phyloP scores from a whole-genome alignment of 2,329 filamentous ascomycete genomes.

The Aspergillus uvarum region DNA sequence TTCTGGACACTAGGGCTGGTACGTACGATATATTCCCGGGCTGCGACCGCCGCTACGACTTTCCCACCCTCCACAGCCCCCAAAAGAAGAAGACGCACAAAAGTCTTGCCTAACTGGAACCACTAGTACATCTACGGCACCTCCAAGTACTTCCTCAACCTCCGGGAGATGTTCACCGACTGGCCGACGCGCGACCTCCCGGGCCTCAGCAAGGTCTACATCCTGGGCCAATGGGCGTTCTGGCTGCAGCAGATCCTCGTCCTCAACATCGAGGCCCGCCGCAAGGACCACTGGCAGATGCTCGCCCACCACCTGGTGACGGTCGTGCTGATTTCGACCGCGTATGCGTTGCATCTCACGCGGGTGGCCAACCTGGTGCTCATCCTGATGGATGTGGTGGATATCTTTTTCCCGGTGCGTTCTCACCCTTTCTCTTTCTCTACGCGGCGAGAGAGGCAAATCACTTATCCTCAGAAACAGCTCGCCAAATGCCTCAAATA shows the following conservation, averaged over 20 bases:
- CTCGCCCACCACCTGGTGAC: conserved; percentile 85
- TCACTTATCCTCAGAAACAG: conserved; percentile 35
- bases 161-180: conserved; percentile 71
- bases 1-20: conserved; percentile 80
- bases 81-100: no score
- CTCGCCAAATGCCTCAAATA: conserved; percentile 90
- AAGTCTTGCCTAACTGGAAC: no score
- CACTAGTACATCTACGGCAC: conserved; percentile 69
- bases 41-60: no score
- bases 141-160: conserved; percentile 70
- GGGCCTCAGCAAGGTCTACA: conserved; percentile 56
- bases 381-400: conserved; percentile 81
- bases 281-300: conserved; percentile 92
- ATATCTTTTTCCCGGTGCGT: conserved; percentile 49
- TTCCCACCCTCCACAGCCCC: no score
- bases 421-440: no score
- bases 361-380: conserved; percentile 78
- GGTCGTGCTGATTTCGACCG: conserved; percentile 69
- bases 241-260: conserved; percentile 88
- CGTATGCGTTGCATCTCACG: conserved; percentile 76
- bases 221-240: conserved; percentile 79
- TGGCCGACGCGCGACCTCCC: conserved; percentile 73
- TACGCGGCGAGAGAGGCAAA: no score
- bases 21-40: conserved; percentile 30
- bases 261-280: conserved; percentile 82